phyloP scores from a whole-genome alignment of 805 yeast genomes.

The Ogataea trehalophila region DNA sequence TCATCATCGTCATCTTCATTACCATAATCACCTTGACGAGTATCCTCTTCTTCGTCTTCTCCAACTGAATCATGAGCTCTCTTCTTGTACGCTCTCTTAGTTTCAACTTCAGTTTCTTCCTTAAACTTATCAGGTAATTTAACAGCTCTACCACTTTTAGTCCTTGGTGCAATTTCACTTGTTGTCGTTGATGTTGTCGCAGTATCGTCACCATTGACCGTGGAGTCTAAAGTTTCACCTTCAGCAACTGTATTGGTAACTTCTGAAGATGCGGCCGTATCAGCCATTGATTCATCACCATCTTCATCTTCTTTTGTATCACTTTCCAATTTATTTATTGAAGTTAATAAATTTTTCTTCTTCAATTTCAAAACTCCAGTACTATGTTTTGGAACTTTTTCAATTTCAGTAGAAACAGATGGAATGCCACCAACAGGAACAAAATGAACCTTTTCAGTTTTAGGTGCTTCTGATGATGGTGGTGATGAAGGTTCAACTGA shows the following conservation, averaged over 20 bases:
- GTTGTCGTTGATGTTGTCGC: neutral
- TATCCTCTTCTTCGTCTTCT: neutral
- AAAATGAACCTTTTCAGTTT: neutral
- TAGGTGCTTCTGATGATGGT: too few relatives aligned
- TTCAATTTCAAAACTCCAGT: conserved; percentile 1
- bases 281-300: neutral
- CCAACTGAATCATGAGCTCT: neutral
- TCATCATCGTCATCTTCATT: conserved; percentile 1
- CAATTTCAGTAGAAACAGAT: neutral
- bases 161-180: neutral
- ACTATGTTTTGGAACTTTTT: neutral
- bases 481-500: too few relatives aligned
- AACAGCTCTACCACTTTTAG: conserved; percentile 1
- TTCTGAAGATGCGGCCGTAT: neutral
- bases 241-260: neutral
- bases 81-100: neutral
- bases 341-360: neutral
- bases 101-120: neutral
- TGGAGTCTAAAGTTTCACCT: too few relatives aligned
- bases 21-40: conserved; percentile 1
- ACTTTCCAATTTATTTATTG: neutral
- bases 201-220: neutral
- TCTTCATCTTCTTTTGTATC: neutral
- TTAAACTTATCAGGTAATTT: neutral
- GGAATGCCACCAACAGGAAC: neutral